Evolutionary conservation across 2,329 filamentous ascomycete species (phyloP).

Genomic region (Venturia carpophila): DNA sequence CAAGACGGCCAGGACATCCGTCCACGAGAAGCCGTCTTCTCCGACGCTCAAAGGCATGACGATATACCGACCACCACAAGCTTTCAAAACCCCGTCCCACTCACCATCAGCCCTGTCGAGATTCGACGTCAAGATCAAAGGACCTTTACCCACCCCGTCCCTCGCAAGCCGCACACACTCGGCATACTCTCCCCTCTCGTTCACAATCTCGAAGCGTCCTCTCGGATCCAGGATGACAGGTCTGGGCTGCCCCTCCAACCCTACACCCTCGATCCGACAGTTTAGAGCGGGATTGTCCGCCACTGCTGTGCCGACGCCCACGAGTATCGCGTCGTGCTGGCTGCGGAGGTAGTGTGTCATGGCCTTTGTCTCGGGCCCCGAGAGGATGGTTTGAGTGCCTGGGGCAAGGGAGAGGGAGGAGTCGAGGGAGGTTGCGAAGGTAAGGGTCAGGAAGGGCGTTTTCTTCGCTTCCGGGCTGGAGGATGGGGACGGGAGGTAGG

Average conservation of each 20-base stretch:
- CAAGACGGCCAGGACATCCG: conserved; percentile 51
- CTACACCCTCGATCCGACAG: conserved; percentile 59
- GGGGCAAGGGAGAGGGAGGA: conserved; percentile 67
- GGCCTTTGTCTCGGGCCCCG: conserved; percentile 72
- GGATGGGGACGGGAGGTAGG: conserved; percentile 6
- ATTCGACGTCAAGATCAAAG: conserved; percentile 55
- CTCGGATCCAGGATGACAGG: conserved; percentile 76
- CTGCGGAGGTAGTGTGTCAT: conserved; percentile 91
- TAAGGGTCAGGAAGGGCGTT: conserved; percentile 42
- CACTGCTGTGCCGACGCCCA: conserved; percentile 76
- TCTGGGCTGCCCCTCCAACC: conserved; percentile 57
- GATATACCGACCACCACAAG: conserved; percentile 14
- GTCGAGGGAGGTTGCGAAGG: conserved; percentile 87
- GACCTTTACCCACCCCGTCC: conserved; percentile 60
- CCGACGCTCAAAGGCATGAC: conserved; percentile 7
- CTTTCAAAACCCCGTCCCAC: background rate
- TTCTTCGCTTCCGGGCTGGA: background rate
- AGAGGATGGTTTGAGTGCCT: conserved; percentile 73
- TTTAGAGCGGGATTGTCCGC: conserved; percentile 83
- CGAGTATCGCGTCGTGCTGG: conserved; percentile 72
- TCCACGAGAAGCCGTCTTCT: conserved; percentile 41
- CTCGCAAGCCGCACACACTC: conserved; percentile 58
- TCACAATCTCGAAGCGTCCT: conserved; percentile 60
- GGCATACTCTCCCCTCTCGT: conserved; percentile 22
- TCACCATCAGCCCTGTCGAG: conserved; percentile 30